Percentiles rank a stretch among this genome's conserved stretches.
Conservation (phyloP, 2,329 filamentous ascomycete genomes). For the Parafenestella ontariensis region DNA sequence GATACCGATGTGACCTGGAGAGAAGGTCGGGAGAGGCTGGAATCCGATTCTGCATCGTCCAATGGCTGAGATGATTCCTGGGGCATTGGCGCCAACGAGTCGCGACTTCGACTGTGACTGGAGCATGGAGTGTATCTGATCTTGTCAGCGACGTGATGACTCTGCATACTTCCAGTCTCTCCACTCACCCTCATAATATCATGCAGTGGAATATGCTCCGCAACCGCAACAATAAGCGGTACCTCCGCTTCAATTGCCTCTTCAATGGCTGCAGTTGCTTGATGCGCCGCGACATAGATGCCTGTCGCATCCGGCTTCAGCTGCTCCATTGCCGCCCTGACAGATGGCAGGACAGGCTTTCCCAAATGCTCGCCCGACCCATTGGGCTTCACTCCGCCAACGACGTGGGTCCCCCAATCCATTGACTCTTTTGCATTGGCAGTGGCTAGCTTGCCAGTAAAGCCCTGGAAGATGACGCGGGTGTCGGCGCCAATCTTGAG, state of each 20-base stretch:
- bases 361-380: conserved; percentile 75
- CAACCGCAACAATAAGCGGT: conserved; percentile 77
- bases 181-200: conserved; percentile 72
- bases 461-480: conserved; percentile 73
- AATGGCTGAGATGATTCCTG: conserved; percentile 78
- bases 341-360: conserved; percentile 72
- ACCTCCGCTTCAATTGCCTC: conserved; percentile 82
- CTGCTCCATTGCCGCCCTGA: conserved; percentile 71
- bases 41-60: conserved; percentile 77
- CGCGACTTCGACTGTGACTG: conserved; percentile 74
- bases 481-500: conserved; percentile 72
- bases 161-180: background rate
- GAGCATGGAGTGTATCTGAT: conserved; percentile 71
- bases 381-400: conserved; percentile 78
- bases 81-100: conserved; percentile 81
- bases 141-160: conserved; percentile 47
- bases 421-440: conserved; percentile 78
- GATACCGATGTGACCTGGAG: conserved; percentile 73
- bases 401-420: conserved; percentile 79
- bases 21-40: conserved; percentile 76
- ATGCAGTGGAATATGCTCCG: conserved; percentile 80
- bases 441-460: conserved; percentile 73
- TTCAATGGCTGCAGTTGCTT: conserved; percentile 75
- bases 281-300: conserved; percentile 79
- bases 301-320: conserved; percentile 79